A percentile compares a stretch with the other conserved stretches of the same genome.
Evolutionary conservation across 2,329 filamentous ascomycete species (phyloP).

Genomic region (Aspergillus latus): DNA sequence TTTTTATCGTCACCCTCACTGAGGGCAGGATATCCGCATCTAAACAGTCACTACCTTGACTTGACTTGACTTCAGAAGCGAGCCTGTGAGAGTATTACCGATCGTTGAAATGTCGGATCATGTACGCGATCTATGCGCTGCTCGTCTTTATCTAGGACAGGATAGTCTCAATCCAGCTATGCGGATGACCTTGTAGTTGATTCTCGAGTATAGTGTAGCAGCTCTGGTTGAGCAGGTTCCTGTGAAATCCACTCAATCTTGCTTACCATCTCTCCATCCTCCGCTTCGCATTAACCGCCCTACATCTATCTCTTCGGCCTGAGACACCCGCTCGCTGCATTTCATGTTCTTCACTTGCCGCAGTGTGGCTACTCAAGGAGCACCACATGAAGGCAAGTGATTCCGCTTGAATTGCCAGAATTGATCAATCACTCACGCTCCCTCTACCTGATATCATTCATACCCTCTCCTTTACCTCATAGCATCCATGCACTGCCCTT

Average conservation of each 20-base stretch:
- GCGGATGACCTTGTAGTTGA: slow-evolving; percentile 2
- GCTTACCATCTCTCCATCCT: neutral
- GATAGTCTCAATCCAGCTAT: slow-evolving; percentile 23
- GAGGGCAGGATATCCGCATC: neutral
- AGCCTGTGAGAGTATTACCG: slow-evolving; percentile 14
- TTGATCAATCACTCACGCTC: neutral
- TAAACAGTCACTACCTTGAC: neutral
- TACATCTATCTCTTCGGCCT: neutral
- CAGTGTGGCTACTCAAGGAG: neutral
- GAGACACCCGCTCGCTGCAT: neutral
- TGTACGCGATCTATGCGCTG: slow-evolving; percentile 12
- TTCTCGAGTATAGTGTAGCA: neutral
- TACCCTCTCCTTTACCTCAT: too few relatives aligned
- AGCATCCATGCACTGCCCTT: too few relatives aligned
- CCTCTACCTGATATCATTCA: too few relatives aligned
- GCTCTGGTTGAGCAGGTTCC: neutral
- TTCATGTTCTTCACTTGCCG: neutral
- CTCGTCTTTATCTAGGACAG: slow-evolving; percentile 16
- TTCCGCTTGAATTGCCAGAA: neutral
- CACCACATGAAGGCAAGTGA: neutral
- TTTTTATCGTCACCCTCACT: neutral
- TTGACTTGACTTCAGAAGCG: slow-evolving; percentile 4
- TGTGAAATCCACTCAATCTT: neutral
- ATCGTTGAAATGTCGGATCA: slow-evolving; percentile 18
- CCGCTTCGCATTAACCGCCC: neutral